These are phyloP conservation scores for Lactarius pseudohatsudake DNA, from an alignment of 768 basidiomycete species.

Conservation along the genomic window DNA sequence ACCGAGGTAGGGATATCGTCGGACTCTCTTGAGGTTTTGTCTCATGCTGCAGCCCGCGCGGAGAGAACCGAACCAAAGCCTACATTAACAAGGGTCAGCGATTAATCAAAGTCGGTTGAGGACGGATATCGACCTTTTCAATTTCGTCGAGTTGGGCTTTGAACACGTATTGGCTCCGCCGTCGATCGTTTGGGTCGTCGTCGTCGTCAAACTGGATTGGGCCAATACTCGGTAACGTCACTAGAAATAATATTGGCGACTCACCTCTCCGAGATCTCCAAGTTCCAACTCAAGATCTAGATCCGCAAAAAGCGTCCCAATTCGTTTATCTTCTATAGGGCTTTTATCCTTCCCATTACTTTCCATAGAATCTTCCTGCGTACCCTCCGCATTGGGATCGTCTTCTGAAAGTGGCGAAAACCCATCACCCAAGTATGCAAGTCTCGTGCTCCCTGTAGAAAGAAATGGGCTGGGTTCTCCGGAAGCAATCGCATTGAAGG, in stretches of 20 bases:
- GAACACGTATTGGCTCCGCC: slow-evolving; percentile 74
- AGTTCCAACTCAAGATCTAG: slow-evolving; percentile 46
- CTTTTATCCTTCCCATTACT: slow-evolving; percentile 32
- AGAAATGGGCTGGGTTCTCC: slow-evolving; percentile 39
- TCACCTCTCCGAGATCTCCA: slow-evolving; percentile 43
- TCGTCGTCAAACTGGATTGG: slow-evolving; percentile 58
- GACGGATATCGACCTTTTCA: slow-evolving; percentile 52
- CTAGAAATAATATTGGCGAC: neutral
- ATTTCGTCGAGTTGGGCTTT: slow-evolving; percentile 76
- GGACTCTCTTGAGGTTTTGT: slow-evolving; percentile 12
- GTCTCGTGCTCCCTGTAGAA: slow-evolving; percentile 39
- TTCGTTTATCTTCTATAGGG: slow-evolving; percentile 46
- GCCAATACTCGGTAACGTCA: slow-evolving; percentile 27
- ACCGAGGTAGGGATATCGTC: slow-evolving; percentile 13
- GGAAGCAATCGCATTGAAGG: slow-evolving; percentile 38
- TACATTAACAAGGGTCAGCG: slow-evolving; percentile 32
- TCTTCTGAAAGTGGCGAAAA: slow-evolving; percentile 27
- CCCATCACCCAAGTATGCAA: slow-evolving; percentile 49
- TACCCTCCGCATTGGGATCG: slow-evolving; percentile 28
- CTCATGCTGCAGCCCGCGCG: slow-evolving; percentile 40
- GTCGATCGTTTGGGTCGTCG: slow-evolving; percentile 69
- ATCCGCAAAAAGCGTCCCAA: slow-evolving; percentile 47
- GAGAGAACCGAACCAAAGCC: slow-evolving; percentile 68
- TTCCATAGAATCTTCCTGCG: slow-evolving; percentile 1
- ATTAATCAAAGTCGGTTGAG: neutral